phyloP scores from a whole-genome alignment of 768 basidiomycete genomes.

The Mycena epipterygia region DNA sequence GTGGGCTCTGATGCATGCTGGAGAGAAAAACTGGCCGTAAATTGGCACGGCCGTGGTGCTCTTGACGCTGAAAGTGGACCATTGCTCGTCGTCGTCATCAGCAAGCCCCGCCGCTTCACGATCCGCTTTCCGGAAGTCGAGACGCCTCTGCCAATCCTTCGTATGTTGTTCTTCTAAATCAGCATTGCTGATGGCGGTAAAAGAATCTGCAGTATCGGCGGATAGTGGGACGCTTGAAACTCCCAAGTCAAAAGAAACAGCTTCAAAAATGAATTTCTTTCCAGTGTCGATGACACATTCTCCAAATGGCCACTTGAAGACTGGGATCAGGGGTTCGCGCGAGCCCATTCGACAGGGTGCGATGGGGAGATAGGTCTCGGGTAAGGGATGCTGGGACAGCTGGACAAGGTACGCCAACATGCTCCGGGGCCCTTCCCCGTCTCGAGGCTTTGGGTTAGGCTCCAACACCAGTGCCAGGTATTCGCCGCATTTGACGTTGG shows the following conservation, averaged over 20 bases:
- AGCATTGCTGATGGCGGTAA: neutral
- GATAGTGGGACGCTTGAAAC: neutral
- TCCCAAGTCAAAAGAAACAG: neutral
- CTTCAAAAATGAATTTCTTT: neutral
- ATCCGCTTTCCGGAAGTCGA: neutral
- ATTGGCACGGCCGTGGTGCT: neutral
- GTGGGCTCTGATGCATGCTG: neutral
- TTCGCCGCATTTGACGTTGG: neutral
- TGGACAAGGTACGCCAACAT: neutral
- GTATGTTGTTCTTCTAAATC: neutral
- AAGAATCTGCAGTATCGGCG: neutral
- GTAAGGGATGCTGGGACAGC: neutral
- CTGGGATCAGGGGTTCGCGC: slow-evolving; percentile 2
- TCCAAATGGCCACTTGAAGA: slow-evolving; percentile 13
- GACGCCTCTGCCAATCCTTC: neutral
- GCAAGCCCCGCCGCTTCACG: too few relatives aligned
- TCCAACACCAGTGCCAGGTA: neutral
- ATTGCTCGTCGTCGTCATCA: neutral
- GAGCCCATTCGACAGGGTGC: slow-evolving; percentile 5
- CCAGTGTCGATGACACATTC: slow-evolving; percentile 11
- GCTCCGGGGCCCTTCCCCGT: neutral
- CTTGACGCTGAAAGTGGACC: neutral
- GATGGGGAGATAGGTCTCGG: slow-evolving; percentile 9
- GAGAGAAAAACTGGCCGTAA: neutral
- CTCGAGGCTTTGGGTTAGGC: neutral